Conservation (phyloP, 495 filamentous ascomycete species). For the Penicillium parvum region DNA sequence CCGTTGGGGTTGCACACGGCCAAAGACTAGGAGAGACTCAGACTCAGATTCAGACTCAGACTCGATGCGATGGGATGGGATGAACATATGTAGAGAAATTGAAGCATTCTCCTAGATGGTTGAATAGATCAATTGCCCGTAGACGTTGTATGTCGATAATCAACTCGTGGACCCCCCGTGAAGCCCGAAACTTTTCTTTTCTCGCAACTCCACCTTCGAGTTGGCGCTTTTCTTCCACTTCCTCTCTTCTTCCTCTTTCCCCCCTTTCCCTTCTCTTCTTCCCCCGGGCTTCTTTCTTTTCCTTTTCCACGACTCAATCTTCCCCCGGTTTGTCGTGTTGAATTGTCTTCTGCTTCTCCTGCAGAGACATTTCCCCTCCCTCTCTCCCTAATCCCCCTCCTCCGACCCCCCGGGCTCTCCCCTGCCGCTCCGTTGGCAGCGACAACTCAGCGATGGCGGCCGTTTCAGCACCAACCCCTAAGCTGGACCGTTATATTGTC, state of each 20-base stretch:
- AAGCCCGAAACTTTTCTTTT: conserved; percentile 38
- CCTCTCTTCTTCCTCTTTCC: conserved; percentile 24
- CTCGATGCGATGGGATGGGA: conserved; percentile 4
- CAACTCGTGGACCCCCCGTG: conserved; percentile 17
- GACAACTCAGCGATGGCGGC: conserved; percentile 41
- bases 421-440: conserved; percentile 30
- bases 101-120: no score
- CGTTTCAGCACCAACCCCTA: conserved; percentile 51
- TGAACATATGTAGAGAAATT: background rate
- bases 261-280: conserved; percentile 18
- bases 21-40: conserved; percentile 6
- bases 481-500: conserved; percentile 92
- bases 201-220: conserved; percentile 33
- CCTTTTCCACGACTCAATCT: conserved; percentile 18
- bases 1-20: conserved; percentile 21
- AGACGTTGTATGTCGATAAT: no score
- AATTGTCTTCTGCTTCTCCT: conserved; percentile 34
- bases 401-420: conserved; percentile 18
- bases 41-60: no score
- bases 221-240: conserved; percentile 19
- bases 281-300: conserved; percentile 29
- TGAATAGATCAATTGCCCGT: conserved; percentile 1
- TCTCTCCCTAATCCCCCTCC: conserved; percentile 10
- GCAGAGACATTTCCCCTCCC: conserved; percentile 28
- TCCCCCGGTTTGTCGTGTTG: conserved; percentile 26